phyloP scores from a whole-genome alignment of 179 eudicot species.

The Gypsophila paniculata region DNA sequence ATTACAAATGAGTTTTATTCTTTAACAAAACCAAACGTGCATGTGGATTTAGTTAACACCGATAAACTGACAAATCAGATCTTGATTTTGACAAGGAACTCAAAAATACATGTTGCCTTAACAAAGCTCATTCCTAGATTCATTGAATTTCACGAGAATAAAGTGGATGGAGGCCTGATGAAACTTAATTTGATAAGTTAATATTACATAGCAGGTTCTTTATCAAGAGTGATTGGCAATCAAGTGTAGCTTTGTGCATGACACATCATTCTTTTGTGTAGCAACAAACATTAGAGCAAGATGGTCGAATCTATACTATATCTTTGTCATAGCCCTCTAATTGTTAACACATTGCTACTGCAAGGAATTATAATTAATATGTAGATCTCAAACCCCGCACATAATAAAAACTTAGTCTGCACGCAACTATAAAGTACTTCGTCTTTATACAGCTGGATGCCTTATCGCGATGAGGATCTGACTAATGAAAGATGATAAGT shows the following conservation, averaged over 20 bases:
- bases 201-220: too few species aligned
- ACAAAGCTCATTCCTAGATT: neutral
- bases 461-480: neutral
- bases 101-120: neutral
- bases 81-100: neutral
- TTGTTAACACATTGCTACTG: neutral
- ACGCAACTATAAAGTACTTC: neutral
- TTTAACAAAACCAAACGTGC: neutral
- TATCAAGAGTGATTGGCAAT: too few species aligned
- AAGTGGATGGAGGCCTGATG: neutral
- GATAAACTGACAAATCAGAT: neutral
- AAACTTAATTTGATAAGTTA: neutral
- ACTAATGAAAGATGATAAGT: neutral
- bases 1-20: neutral
- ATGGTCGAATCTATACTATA: neutral
- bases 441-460: too few species aligned
- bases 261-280: neutral
- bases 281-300: neutral
- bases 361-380: neutral
- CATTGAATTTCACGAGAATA: neutral
- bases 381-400: neutral
- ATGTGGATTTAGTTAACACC: too few species aligned
- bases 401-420: neutral
- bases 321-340: neutral
- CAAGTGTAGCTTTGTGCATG: neutral